Conservation (phyloP, 202 grass and related monocot genomes). For the Schoenoplectus triqueter region DNA sequence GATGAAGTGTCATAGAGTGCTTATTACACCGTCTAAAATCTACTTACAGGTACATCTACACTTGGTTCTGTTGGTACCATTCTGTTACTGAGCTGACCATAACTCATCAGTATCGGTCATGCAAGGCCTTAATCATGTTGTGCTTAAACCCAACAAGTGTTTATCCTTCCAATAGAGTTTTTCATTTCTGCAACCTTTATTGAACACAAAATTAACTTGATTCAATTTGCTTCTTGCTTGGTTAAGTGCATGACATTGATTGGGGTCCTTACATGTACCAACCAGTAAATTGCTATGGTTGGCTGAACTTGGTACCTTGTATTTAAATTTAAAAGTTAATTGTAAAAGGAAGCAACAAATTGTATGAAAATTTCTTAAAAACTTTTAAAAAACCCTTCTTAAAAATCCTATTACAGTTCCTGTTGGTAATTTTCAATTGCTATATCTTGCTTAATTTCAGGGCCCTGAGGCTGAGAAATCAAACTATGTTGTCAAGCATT, state of each 20-base stretch:
- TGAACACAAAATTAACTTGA: neutral
- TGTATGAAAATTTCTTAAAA: neutral
- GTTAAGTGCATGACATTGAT: neutral
- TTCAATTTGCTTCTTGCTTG: neutral
- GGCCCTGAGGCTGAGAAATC: slow-evolving; percentile 84
- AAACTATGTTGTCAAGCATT: slow-evolving; percentile 85
- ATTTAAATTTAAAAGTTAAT: neutral
- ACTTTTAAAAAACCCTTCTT: neutral
- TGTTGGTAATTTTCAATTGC: slow-evolving; percentile 8
- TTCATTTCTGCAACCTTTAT: neutral
- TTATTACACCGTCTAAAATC: slow-evolving; percentile 87
- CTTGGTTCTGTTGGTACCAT: neutral
- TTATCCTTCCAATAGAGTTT: neutral
- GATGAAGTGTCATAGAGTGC: slow-evolving; percentile 78
- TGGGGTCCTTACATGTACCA: neutral
- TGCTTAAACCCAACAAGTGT: neutral
- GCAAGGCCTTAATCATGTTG: neutral
- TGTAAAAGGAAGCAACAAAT: neutral
- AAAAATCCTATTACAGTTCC: neutral
- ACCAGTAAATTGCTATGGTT: neutral
- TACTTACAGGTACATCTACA: slow-evolving; percentile 51
- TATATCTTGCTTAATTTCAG: slow-evolving; percentile 43
- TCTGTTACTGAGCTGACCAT: neutral
- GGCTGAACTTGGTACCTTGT: neutral
- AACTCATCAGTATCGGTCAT: neutral